Conservation (phyloP, 805 yeast genomes). For the Ogataea polymorpha region DNA sequence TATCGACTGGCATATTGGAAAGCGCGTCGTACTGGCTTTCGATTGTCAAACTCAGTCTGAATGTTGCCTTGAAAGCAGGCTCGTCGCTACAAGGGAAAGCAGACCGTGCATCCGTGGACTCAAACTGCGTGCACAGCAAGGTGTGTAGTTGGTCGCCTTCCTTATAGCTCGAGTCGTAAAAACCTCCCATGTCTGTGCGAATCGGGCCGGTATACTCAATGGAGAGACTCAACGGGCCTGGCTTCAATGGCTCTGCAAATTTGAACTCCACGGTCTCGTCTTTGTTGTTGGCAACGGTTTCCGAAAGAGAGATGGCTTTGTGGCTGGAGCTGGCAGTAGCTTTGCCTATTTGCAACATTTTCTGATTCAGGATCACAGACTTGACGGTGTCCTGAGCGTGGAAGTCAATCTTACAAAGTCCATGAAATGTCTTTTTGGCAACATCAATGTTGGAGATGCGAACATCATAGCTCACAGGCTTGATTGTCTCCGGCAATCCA, state of each 20-base stretch:
- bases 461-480: constrained; percentile 73
- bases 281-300: constrained; percentile 33
- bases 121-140: constrained; percentile 54
- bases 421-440: constrained; percentile 42
- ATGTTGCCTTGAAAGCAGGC: constrained; percentile 54
- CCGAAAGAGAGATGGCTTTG: constrained; percentile 26
- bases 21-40: constrained; percentile 36
- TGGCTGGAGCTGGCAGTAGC: constrained; percentile 24
- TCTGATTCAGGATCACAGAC: constrained; percentile 46
- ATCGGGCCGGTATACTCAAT: constrained; percentile 42
- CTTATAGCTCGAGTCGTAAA: constrained; percentile 45
- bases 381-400: constrained; percentile 40
- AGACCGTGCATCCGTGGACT: constrained; percentile 56
- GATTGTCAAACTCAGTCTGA: constrained; percentile 42
- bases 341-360: constrained; percentile 36
- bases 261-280: constrained; percentile 62
- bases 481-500: constrained; percentile 43
- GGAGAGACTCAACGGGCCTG: constrained; percentile 31
- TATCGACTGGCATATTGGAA: constrained; percentile 45
- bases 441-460: constrained; percentile 58
- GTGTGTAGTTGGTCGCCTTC: constrained; percentile 36
- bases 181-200: constrained; percentile 56
- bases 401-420: constrained; percentile 47
- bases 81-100: constrained; percentile 60
- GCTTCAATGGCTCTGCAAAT: constrained; percentile 40